Evolutionary conservation across 2,329 filamentous ascomycete genomes (phyloP).

Genomic region (Lasiodiplodia sp.): DNA sequence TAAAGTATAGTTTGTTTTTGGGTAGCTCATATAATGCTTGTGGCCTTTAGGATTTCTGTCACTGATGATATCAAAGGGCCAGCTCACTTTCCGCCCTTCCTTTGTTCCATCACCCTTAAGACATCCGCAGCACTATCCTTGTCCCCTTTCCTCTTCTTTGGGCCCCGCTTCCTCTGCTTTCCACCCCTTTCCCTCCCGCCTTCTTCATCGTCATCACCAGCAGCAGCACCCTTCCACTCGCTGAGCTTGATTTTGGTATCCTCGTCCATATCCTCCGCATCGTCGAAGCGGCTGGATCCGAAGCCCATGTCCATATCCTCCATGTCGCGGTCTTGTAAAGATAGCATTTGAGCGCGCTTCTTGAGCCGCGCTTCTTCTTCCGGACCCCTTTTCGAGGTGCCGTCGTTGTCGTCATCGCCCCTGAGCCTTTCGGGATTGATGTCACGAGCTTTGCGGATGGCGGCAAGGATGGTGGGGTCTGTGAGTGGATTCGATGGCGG

Average conservation of each 20-base stretch:
- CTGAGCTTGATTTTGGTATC: constrained; percentile 70
- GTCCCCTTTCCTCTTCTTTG: constrained; percentile 80
- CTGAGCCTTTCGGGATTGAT: constrained; percentile 65
- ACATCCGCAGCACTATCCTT: constrained; percentile 82
- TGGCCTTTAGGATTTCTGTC: too few relatives aligned
- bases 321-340: constrained; percentile 76
- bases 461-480: constrained; percentile 68
- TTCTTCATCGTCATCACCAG: constrained; percentile 56
- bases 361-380: constrained; percentile 73
- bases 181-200: constrained; percentile 64
- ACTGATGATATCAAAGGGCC: too few relatives aligned
- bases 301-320: constrained; percentile 96
- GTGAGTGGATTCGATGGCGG: constrained; percentile 45
- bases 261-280: constrained; percentile 81
- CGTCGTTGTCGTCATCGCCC: constrained; percentile 50
- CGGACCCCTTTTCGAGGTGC: constrained; percentile 52
- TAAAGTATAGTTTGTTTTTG: too few relatives aligned
- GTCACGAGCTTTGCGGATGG: constrained; percentile 77
- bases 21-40: too few relatives aligned
- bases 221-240: constrained; percentile 65
- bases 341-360: constrained; percentile 70
- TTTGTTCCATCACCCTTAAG: constrained; percentile 75
- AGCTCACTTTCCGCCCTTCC: constrained; percentile 46
- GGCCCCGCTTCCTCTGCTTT: constrained; percentile 70
- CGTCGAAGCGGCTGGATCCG: constrained; percentile 83